Conservation (phyloP, 1,139 yeast genomes). For the Geotrichum bryndzae region DNA sequence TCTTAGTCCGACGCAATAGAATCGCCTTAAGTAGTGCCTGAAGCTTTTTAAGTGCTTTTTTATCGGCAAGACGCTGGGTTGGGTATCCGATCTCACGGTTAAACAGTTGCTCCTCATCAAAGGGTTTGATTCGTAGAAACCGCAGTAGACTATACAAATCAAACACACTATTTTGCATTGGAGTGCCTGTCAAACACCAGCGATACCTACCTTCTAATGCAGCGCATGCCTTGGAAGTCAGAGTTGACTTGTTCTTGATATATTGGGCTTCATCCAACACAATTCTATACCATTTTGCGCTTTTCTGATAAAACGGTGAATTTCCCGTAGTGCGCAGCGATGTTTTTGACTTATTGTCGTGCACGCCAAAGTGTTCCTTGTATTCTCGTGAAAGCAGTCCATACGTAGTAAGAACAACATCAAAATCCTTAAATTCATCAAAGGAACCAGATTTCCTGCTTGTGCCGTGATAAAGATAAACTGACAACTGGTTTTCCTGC, state of each 20-base stretch:
- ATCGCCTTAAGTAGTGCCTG: constrained; percentile 71
- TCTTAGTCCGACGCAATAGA: constrained; percentile 72
- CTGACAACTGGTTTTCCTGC: constrained; percentile 42
- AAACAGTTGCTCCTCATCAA: constrained; percentile 47
- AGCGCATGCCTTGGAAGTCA: constrained; percentile 62
- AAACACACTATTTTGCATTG: constrained; percentile 79
- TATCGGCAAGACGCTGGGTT: constrained; percentile 34
- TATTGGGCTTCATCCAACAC: constrained; percentile 89
- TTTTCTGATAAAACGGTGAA: constrained; percentile 59
- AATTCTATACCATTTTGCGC: constrained; percentile 51
- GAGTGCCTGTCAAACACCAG: constrained; percentile 91
- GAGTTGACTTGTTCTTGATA: constrained; percentile 69
- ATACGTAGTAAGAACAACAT: constrained; percentile 76
- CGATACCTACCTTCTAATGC: constrained; percentile 51
- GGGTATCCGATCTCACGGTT: constrained; percentile 55
- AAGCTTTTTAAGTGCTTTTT: constrained; percentile 49
- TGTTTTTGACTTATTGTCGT: constrained; percentile 37
- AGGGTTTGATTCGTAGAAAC: constrained; percentile 58
- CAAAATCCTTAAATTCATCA: constrained; percentile 48
- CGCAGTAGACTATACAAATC: constrained; percentile 75
- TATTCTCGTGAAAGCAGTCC: constrained; percentile 54
- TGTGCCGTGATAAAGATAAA: constrained; percentile 63
- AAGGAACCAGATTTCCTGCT: constrained; percentile 45
- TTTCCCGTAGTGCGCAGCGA: constrained; percentile 36
- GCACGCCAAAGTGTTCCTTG: constrained; percentile 38